Percentiles rank a stretch among this genome's conserved stretches.
phyloP scores from a whole-genome alignment of 495 filamentous ascomycete genomes.

The Aspergillus indologenus region DNA sequence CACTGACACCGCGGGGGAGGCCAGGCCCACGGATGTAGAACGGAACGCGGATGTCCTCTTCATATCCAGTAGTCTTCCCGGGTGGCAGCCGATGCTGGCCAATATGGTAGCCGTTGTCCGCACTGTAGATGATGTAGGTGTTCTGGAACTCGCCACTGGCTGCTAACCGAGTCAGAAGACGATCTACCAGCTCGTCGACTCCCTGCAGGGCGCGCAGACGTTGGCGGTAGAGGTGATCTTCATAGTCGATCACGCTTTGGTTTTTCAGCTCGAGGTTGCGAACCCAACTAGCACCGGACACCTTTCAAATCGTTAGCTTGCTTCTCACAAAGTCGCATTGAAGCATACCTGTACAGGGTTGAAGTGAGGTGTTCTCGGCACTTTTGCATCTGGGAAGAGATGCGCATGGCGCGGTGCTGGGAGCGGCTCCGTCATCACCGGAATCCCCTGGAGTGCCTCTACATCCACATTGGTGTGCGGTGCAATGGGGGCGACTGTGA shows the following conservation, averaged over 20 bases:
- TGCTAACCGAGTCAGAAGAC: slow-evolving; percentile 51
- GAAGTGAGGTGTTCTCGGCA: slow-evolving; percentile 38
- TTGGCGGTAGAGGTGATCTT: slow-evolving; percentile 65
- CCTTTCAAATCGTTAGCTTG: slow-evolving; percentile 55
- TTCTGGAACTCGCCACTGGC: slow-evolving; percentile 55
- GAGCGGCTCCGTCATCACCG: slow-evolving; percentile 49
- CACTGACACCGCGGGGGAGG: slow-evolving; percentile 39
- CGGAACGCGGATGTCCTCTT: slow-evolving; percentile 72
- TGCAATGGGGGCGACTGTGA: slow-evolving; percentile 62
- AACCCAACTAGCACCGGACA: slow-evolving; percentile 64
- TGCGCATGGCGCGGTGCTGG: slow-evolving; percentile 39
- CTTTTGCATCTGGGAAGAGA: slow-evolving; percentile 37
- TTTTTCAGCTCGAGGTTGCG: slow-evolving; percentile 50
- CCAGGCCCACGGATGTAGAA: slow-evolving; percentile 60
- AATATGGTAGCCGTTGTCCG: slow-evolving; percentile 74
- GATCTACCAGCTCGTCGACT: slow-evolving; percentile 68
- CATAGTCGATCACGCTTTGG: slow-evolving; percentile 56
- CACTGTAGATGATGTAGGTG: slow-evolving; percentile 70
- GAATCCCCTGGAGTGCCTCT: slow-evolving; percentile 15
- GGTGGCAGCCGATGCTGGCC: slow-evolving; percentile 70
- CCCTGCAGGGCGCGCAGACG: slow-evolving; percentile 62
- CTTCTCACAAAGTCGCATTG: slow-evolving; percentile 31
- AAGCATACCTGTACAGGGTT: slow-evolving; percentile 46
- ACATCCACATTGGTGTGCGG: slow-evolving; percentile 60
- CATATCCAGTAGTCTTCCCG: slow-evolving; percentile 68